Base-by-base conservation (phyloP, 1,284 basidiomycete species). In the Microstroma glucosiphilum region DNA sequence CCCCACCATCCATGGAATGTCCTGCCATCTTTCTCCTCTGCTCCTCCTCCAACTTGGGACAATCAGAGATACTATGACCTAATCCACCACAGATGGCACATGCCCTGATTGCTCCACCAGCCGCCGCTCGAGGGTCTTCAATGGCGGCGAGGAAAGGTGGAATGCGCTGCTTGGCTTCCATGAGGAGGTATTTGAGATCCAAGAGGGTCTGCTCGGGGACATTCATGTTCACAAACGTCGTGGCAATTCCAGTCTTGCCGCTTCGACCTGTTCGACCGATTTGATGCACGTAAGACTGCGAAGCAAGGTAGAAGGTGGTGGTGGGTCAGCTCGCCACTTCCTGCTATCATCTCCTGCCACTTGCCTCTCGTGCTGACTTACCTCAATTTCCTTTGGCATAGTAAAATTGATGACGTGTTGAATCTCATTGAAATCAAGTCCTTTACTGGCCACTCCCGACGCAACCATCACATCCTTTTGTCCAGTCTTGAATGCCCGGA, bases 401-500 rank as follows among this genome's bases (percentile, higher is more conserved):
- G 90, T 88, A 80, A 93, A 98, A 67, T 94, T 96, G 80, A 94
- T 93, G 71, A 94, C 92, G 75, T 94, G 92, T 71, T 94, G 94
- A 66, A 99, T 96, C 76, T 97, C 93, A 80, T 90, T 92, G 81
- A 98, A 98, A 80, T 99, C 96, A 63, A 98, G 86, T 30, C 96
- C 96, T 79, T 98, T 98, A 55, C 91, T 94, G 0, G 94, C 96
- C 19, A 98, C 92, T 25, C 93, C 89, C 2, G 91, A 96, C 3
- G 96, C 96, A 40, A 99, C 96, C 94, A 98, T 97, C 60, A 98
- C 94, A 79, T 98, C 96, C 79, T 97, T 97, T 56, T 88, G 89
- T 21, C 94, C 94, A 1, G 88, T 87, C 77, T 97, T 97, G 85
- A 98, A 99, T 0, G 92, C 88, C 71, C 90, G 90, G 81, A 98